Base-by-base conservation (phyloP, 208 protist genomes). In the Leishmania major region DNA sequence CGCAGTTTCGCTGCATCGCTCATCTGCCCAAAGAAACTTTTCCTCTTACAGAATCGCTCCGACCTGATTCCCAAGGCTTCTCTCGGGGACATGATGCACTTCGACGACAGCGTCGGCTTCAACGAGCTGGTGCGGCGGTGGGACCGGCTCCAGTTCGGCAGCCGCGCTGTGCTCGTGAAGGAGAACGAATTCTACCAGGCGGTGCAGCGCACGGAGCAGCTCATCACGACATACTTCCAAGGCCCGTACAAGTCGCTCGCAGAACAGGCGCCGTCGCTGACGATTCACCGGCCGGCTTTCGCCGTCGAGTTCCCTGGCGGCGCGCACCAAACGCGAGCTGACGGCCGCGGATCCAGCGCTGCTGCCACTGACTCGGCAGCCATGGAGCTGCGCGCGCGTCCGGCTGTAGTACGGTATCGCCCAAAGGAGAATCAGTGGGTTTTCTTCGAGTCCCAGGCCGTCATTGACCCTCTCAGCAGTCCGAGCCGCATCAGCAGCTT, bases 361-460 rank as follows among this genome's bases (percentile, higher is more conserved):
- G 45, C 40, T 53, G 69, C 43, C 13, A 31, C 73, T 37, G 51
- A 10, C 25, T 43, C 47, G 53, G 74, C 67, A 45, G 49, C 76
- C 25, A 60, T 92, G 43, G 70, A 90, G 74, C 86, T 97, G 49
- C 90, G 92, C 19, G 93, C 93, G 10, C 89, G 94, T 8, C 94
- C 94, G 4, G 81, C 84, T 2, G 92, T 96, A 35, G 37, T 97
- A 37, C 93, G 94, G 15, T 97, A 93, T 75, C 90, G 94, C 7
- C 93, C 94, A 13, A 95, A 96, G 78, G 94, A 97, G 35, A 96
- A 96, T 78, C 94, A 97, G 77, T 97, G 94, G 94, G 92, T 97
- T n/a, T 91, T 97, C 62, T 77, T 97, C 31, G 91, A 96, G 80
- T 75, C 92, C 8, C 88, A 93, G 77, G 92, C 93, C 6, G 81